phyloP scores from a whole-genome alignment of 169 alveolate species.

The Eimeria brunetti region DNA sequence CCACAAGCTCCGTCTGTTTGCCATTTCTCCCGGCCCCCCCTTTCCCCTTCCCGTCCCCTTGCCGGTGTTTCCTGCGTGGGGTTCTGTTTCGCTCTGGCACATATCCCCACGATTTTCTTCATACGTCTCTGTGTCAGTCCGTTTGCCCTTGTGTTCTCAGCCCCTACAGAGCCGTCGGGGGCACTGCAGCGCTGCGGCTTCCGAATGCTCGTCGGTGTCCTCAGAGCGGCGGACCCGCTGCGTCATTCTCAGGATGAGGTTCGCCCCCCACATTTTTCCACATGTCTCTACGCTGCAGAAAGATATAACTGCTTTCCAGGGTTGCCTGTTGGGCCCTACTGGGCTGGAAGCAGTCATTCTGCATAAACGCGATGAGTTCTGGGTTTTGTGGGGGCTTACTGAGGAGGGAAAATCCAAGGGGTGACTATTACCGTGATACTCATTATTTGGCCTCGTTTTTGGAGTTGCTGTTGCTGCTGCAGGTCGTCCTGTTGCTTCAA shows the following conservation, averaged over 20 bases:
- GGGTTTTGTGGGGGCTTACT: neutral
- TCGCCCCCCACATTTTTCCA: too few relatives aligned
- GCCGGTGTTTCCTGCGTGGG: neutral
- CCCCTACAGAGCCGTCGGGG: constrained; percentile 45
- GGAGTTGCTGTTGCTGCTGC: neutral
- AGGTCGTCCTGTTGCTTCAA: constrained; percentile 24
- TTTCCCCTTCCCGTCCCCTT: neutral
- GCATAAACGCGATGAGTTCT: neutral
- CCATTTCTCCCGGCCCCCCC: neutral
- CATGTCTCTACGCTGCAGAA: too few relatives aligned
- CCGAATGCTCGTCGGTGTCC: constrained; percentile 28
- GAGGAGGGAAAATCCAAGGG: neutral
- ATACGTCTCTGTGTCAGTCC: neutral
- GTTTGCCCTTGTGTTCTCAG: constrained; percentile 17
- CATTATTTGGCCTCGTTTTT: neutral
- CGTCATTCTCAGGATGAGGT: constrained; percentile 59
- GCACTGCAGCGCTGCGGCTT: constrained; percentile 59
- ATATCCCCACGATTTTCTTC: neutral
- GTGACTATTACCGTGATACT: neutral
- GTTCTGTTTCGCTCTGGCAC: neutral
- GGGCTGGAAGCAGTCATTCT: neutral
- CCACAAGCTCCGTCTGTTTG: neutral
- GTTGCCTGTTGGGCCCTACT: neutral
- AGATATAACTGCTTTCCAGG: neutral
- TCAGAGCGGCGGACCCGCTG: constrained; percentile 56